A percentile compares a stretch with the other conserved stretches of the same genome.
Evolutionary conservation across 768 basidiomycete genomes (phyloP).

Genomic region (Hygrocybe coccinea): DNA sequence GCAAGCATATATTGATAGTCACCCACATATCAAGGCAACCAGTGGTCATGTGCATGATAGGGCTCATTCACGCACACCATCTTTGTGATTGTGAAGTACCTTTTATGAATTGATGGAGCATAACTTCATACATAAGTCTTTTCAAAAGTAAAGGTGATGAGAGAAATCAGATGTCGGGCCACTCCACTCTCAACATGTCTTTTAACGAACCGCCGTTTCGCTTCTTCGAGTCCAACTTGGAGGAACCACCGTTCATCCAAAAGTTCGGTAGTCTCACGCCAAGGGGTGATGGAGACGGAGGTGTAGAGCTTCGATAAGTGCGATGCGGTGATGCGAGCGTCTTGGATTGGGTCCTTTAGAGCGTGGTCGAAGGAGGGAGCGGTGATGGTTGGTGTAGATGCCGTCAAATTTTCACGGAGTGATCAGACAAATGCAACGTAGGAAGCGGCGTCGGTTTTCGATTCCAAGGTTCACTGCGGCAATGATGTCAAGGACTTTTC

Average conservation of each 20-base stretch:
- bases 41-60: not conserved
- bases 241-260: slow-evolving; percentile 82
- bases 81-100: too few species aligned
- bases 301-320: slow-evolving; percentile 86
- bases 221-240: slow-evolving; percentile 50
- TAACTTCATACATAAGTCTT: too few species aligned
- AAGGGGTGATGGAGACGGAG: slow-evolving; percentile 67
- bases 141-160: too few species aligned
- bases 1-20: slow-evolving; percentile 1
- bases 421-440: slow-evolving; percentile 65
- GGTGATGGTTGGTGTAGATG: slow-evolving; percentile 33
- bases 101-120: too few species aligned
- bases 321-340: slow-evolving; percentile 65
- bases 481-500: too few species aligned
- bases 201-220: slow-evolving; percentile 54
- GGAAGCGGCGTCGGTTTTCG: slow-evolving; percentile 75
- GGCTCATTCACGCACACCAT: too few species aligned
- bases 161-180: slow-evolving; percentile 23
- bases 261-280: slow-evolving; percentile 57
- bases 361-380: slow-evolving; percentile 88
- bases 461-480: too few species aligned
- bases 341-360: slow-evolving; percentile 73
- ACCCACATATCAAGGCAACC: slow-evolving; percentile 5
- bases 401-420: slow-evolving; percentile 40
- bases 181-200: slow-evolving; percentile 80